Conservation (phyloP, 2,329 filamentous ascomycete genomes). For the Cryphonectria naterciae region DNA sequence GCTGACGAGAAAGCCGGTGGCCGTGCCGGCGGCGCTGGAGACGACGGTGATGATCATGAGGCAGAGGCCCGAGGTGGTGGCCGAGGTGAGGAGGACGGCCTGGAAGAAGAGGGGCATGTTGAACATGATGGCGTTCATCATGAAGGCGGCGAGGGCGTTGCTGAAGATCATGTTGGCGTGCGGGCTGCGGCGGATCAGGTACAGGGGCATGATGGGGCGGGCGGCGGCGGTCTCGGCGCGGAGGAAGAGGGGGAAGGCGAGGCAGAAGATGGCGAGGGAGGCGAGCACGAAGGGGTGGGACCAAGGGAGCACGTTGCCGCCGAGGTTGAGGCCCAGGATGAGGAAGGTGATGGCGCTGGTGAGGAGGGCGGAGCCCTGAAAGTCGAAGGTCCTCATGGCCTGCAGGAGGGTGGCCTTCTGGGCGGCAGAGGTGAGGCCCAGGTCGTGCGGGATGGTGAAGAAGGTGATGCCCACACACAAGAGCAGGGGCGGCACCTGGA, state of each 20-base stretch:
- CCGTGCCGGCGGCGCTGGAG: slow-evolving; percentile 57
- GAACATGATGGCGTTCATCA: slow-evolving; percentile 61
- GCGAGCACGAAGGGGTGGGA: slow-evolving; percentile 61
- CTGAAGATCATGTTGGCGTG: slow-evolving; percentile 61
- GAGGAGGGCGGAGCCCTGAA: slow-evolving; percentile 57
- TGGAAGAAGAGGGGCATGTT: slow-evolving; percentile 78
- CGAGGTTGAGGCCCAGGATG: slow-evolving; percentile 64
- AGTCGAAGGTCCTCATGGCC: slow-evolving; percentile 61
- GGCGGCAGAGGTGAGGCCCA: slow-evolving; percentile 51
- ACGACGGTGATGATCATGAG: slow-evolving; percentile 67
- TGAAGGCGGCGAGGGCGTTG: slow-evolving; percentile 56
- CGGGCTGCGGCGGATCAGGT: slow-evolving; percentile 53
- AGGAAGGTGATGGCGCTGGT: slow-evolving; percentile 59
- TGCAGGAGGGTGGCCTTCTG: slow-evolving; percentile 49
- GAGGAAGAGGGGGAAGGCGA: slow-evolving; percentile 56
- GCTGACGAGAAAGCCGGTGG: slow-evolving; percentile 66
- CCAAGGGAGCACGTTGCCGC: slow-evolving; percentile 67
- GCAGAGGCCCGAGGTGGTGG: slow-evolving; percentile 73
- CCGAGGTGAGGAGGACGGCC: slow-evolving; percentile 70
- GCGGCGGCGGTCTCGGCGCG: slow-evolving; percentile 54
- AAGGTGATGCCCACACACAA: slow-evolving; percentile 51
- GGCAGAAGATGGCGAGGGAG: slow-evolving; percentile 52
- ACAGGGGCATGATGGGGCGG: slow-evolving; percentile 64
- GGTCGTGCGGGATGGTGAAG: slow-evolving; percentile 53
- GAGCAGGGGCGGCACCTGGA: slow-evolving; percentile 59